These are phyloP conservation scores for Acer campestre DNA, from an alignment of 345 rosid species.

Conservation along the genomic window DNA sequence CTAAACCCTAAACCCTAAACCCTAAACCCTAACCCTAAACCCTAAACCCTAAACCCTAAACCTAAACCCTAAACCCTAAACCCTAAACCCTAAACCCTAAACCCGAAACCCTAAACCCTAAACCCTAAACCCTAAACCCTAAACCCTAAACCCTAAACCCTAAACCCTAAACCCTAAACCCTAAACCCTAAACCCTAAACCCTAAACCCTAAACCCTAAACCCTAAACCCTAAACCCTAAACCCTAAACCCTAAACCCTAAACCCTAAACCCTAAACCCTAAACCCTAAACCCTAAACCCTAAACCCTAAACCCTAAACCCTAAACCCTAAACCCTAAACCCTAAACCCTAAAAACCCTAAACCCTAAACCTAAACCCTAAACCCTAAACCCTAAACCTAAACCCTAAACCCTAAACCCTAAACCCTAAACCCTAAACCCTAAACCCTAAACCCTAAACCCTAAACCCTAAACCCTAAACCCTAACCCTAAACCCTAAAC, in stretches of 20 bases:
- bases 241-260: slow-evolving; percentile 6
- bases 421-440: too few species aligned
- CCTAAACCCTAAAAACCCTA: not conserved
- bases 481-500: too few species aligned
- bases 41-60: slow-evolving; percentile 20
- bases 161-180: slow-evolving; percentile 10
- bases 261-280: slow-evolving; percentile 22
- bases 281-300: slow-evolving; percentile 23
- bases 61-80: slow-evolving; percentile 9
- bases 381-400: slow-evolving; percentile 21
- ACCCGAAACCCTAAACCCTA: slow-evolving; percentile 17
- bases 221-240: slow-evolving; percentile 8
- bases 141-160: slow-evolving; percentile 12
- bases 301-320: slow-evolving; percentile 22
- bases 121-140: slow-evolving; percentile 6
- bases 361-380: slow-evolving; percentile 21
- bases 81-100: slow-evolving; percentile 18
- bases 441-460: too few species aligned
- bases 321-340: not conserved
- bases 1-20: slow-evolving; percentile 10
- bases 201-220: not conserved
- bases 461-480: too few species aligned
- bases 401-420: slow-evolving; percentile 24
- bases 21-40: slow-evolving; percentile 11
- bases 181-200: not conserved